A percentile compares a stretch with the other conserved stretches of the same genome.
These are phyloP conservation scores for Conticribra guillardii DNA, from an alignment of 108 stramenopile species.

Conservation along the genomic window DNA sequence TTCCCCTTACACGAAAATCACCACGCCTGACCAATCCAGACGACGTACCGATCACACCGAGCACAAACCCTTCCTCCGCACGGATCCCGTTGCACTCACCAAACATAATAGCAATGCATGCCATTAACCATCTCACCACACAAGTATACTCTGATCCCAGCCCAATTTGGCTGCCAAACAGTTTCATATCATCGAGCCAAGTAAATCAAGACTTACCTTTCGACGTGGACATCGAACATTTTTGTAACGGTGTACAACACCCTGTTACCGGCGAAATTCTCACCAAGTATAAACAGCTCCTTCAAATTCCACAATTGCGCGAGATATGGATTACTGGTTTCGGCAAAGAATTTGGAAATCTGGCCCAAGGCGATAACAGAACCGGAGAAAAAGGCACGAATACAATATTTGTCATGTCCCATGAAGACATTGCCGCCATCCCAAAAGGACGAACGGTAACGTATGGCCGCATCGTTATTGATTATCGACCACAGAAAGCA, in stretches of 20 bases:
- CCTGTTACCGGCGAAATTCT: slow-evolving; percentile 5
- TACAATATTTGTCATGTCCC: slow-evolving; percentile 9
- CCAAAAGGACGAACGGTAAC: slow-evolving; percentile 31
- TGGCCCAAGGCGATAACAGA: slow-evolving; percentile 12
- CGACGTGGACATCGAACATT: slow-evolving; percentile 4
- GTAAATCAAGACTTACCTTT: not conserved
- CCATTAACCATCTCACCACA: too few relatives aligned
- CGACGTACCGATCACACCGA: not conserved
- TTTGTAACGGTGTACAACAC: not conserved
- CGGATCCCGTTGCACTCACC: not conserved
- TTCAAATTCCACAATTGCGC: not conserved
- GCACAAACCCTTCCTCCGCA: not conserved
- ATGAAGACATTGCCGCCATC: slow-evolving; percentile 11
- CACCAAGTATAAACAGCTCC: not conserved
- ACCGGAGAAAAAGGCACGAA: slow-evolving; percentile 1
- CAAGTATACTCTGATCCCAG: not conserved
- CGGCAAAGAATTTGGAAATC: slow-evolving; percentile 13
- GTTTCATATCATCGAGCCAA: slow-evolving; percentile 1
- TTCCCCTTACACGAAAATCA: too few relatives aligned
- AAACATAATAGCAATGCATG: too few relatives aligned
- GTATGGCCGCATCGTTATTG: slow-evolving; percentile 31
- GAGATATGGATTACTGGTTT: slow-evolving; percentile 8
- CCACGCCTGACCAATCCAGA: too few relatives aligned
- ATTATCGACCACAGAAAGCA: slow-evolving; percentile 37
- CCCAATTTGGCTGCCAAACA: slow-evolving; percentile 2